Conservation (phyloP, 805 yeast species). For the Pichia scutulata region DNA sequence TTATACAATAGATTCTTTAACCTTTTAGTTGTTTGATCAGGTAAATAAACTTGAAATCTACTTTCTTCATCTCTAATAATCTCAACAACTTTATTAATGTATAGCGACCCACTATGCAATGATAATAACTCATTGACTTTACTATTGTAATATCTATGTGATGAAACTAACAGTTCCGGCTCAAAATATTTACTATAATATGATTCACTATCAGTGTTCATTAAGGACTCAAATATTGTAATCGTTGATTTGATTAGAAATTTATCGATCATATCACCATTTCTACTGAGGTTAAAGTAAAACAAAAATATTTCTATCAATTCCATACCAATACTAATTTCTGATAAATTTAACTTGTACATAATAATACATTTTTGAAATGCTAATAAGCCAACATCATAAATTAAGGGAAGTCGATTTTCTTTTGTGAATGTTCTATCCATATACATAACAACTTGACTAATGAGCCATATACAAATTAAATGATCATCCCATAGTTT, state of each 20-base stretch:
- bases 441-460: conserved; percentile 80
- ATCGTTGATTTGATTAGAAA: conserved; percentile 54
- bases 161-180: conserved; percentile 47
- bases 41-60: conserved; percentile 46
- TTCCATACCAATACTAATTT: conserved; percentile 38
- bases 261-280: conserved; percentile 47
- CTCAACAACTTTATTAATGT: conserved; percentile 42
- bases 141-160: conserved; percentile 47
- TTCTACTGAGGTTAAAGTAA: conserved; percentile 50
- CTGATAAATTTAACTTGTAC: conserved; percentile 30
- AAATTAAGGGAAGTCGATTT: conserved; percentile 49
- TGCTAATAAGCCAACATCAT: conserved; percentile 64
- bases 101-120: conserved; percentile 43
- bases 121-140: conserved; percentile 39
- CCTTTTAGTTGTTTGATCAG: conserved; percentile 46
- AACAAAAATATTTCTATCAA: conserved; percentile 43
- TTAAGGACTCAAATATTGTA: conserved; percentile 62
- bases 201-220: conserved; percentile 48
- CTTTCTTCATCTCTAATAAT: conserved; percentile 57
- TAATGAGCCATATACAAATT: conserved; percentile 64
- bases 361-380: conserved; percentile 58
- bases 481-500: conserved; percentile 66
- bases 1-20: conserved; percentile 50
- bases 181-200: conserved; percentile 62
- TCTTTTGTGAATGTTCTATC: conserved; percentile 81